These are phyloP conservation scores for Diphasiastrum complanatum DNA, from an alignment of 83 land plant genomes.

Conservation along the genomic window DNA sequence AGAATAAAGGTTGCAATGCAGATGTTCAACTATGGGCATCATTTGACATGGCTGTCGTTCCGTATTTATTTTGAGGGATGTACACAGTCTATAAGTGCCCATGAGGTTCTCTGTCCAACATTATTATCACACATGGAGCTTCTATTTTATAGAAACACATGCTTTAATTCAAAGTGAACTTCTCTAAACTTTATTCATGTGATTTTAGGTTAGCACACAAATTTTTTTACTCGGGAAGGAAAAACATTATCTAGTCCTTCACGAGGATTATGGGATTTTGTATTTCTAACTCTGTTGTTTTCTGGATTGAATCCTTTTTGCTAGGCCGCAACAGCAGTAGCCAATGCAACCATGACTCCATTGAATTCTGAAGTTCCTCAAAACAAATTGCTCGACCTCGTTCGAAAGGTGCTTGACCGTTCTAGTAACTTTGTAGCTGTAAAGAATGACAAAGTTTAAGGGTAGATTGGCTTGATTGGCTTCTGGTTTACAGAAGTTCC, in stretches of 20 bases:
- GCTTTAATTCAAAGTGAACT: too few relatives aligned
- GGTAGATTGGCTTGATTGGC: background rate
- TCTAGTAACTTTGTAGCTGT: background rate
- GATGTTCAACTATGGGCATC: too few relatives aligned
- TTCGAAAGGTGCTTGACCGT: slow-evolving; percentile 49
- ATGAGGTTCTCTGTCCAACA: too few relatives aligned
- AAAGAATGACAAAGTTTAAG: background rate
- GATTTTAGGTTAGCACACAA: too few relatives aligned
- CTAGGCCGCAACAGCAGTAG: slow-evolving; percentile 79
- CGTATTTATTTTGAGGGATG: too few relatives aligned
- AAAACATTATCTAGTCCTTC: background rate
- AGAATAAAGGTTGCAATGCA: background rate
- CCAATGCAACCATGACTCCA: slow-evolving; percentile 86
- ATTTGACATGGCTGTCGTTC: too few relatives aligned
- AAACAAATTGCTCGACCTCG: slow-evolving; percentile 60
- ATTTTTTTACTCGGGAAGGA: background rate
- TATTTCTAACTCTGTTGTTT: background rate
- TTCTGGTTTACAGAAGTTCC: too few relatives aligned
- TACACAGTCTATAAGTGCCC: too few relatives aligned
- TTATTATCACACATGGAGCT: too few relatives aligned
- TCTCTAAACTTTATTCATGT: background rate
- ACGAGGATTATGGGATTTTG: background rate
- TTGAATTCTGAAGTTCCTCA: slow-evolving; percentile 59
- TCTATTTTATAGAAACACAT: too few relatives aligned
- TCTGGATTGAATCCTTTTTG: background rate